Conservation (phyloP, 148 eudicot genomes). For the Gaultheria prostrata region DNA sequence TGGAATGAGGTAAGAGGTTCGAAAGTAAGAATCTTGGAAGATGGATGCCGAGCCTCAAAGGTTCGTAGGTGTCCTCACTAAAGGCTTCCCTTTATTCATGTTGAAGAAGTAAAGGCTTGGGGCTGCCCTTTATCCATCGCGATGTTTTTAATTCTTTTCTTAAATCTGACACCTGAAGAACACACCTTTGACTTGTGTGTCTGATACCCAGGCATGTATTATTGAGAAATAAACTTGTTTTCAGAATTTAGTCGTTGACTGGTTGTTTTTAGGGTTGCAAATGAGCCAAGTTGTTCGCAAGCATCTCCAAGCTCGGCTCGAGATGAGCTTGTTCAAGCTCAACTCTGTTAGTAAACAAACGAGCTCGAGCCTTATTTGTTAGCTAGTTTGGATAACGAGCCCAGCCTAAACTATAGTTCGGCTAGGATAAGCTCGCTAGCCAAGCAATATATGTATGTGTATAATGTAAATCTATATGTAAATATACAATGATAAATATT, state of each 20-base stretch:
- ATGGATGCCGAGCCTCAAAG: slow-evolving; percentile 1
- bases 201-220: background rate
- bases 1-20: background rate
- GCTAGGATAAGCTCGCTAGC: too few species aligned
- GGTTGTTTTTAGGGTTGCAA: too few species aligned
- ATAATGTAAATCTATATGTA: too few species aligned
- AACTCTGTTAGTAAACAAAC: too few species aligned
- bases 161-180: background rate
- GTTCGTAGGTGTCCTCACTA: background rate
- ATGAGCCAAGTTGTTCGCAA: too few species aligned
- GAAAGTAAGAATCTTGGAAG: background rate
- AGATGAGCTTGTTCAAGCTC: too few species aligned
- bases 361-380: too few species aligned
- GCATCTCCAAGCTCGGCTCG: too few species aligned
- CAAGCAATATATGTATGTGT: too few species aligned
- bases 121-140: background rate
- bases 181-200: background rate
- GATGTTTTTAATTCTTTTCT: background rate
- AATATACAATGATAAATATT: too few species aligned
- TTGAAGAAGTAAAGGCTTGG: background rate
- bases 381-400: too few species aligned
- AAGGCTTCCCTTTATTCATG: background rate
- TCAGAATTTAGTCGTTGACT: background rate
- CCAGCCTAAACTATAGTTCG: too few species aligned
- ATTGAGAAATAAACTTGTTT: background rate